Evolutionary conservation across 192 early-diverging fungal species (phyloP), one percentile per base, ranked within the genome.

Genomic region (Diversispora eburnea): DNA sequence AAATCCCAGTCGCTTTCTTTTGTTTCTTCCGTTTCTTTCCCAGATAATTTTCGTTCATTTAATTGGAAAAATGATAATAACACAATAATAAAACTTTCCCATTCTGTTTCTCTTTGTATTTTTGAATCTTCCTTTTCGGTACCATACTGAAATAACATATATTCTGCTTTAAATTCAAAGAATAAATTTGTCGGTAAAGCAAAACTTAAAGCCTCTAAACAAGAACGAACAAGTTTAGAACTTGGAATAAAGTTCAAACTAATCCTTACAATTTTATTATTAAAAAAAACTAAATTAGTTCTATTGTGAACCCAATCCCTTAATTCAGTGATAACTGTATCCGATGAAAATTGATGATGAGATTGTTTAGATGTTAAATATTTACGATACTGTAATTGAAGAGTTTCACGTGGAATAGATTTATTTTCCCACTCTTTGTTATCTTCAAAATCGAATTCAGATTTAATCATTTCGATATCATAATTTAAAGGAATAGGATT

Each of bases 11-110:
- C 71, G n/a, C 54, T 20, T 17, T 43, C 61, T 9, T 73, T 54
- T 1, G 13, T 8, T 41, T 54, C 41, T 66, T 48, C 43, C 20
- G 39, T 9, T 42, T 56, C 42, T 17, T 43, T 43, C 8, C 20
- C 39, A 43, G 12, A 33, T 33, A 12, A 22, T 8, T 10, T 8
- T 8, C 20, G 8, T n/a, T 17, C 41, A 45, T 15, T 7, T 5
- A 72, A 76, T n/a, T 64, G 62, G n/a, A 73, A 76, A 49, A 79
- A 84, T 2, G 81, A 80, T 1, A 84, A 69, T 13, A 84, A 67
- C 0, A 68, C 64, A 8, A 77, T 71, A 5, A 76, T 48, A 56
- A 84, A 83, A 20, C 76, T 81, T 13, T 67, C 74, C 81, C 81
- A 84, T 54, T 84, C 82, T 5, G 71, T 75, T 12, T 43, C 52